Conservation (phyloP, 2,329 filamentous ascomycete genomes). For the Penicillium sp. region DNA sequence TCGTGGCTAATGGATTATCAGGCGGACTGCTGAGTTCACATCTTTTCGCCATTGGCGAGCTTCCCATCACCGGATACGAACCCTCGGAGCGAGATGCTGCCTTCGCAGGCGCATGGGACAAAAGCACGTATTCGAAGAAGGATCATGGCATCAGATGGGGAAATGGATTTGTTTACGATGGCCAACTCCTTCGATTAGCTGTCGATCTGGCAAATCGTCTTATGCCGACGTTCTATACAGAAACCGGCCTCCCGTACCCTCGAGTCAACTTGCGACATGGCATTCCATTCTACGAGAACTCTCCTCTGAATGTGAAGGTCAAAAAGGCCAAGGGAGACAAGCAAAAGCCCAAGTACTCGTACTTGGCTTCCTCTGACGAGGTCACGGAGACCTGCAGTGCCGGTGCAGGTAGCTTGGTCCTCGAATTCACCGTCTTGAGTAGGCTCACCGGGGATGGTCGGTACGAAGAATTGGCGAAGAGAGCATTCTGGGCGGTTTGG, state of each 20-base stretch:
- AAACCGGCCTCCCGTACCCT: constrained; percentile 89
- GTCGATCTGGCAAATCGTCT: constrained; percentile 79
- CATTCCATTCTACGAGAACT: constrained; percentile 88
- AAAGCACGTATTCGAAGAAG: constrained; percentile 23
- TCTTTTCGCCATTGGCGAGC: constrained; percentile 83
- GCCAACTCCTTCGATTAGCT: constrained; percentile 85
- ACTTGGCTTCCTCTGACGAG: constrained; percentile 50
- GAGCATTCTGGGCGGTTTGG: constrained; percentile 98
- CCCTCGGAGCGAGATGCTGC: constrained; percentile 45
- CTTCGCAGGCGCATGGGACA: constrained; percentile 44
- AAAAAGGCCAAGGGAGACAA: constrained; percentile 37
- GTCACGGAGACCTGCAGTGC: constrained; percentile 96
- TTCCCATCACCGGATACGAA: constrained; percentile 79
- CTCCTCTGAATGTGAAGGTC: constrained; percentile 63
- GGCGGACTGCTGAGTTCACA: constrained; percentile 91
- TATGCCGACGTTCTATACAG: constrained; percentile 86
- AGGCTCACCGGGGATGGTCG: constrained; percentile 78
- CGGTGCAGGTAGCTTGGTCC: constrained; percentile 88
- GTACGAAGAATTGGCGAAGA: constrained; percentile 88
- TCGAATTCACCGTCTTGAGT: constrained; percentile 90
- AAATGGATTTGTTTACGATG: constrained; percentile 78
- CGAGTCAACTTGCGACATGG: constrained; percentile 88
- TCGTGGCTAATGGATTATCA: constrained; percentile 5
- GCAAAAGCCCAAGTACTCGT: constrained; percentile 15
- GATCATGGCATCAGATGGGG: constrained; percentile 63